Conservation (phyloP, 2,329 filamentous ascomycete species). For the Monilinia vaccinii-corymbosi region DNA sequence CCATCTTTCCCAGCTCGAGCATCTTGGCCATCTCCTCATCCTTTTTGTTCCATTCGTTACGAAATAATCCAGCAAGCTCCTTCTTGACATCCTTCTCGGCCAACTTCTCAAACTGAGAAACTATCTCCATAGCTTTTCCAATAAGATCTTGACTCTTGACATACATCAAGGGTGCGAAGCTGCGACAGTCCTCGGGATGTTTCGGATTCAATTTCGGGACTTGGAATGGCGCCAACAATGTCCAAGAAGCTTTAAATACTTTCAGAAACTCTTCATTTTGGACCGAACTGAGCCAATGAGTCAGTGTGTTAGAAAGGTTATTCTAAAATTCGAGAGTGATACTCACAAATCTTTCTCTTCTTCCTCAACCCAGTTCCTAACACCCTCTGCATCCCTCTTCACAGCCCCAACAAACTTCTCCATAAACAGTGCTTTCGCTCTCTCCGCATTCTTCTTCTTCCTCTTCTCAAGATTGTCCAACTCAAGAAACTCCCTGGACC, state of each 20-base stretch:
- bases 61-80: not conserved
- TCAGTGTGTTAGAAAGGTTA: not conserved
- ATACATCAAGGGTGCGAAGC: conserved; percentile 3
- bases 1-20: not conserved
- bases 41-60: not conserved
- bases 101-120: not conserved
- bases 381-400: not conserved
- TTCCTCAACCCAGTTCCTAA: not conserved
- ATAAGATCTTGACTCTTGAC: not conserved
- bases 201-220: not conserved
- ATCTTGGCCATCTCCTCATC: not conserved
- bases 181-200: not conserved
- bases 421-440: not conserved
- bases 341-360: not conserved
- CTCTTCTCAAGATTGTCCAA: conserved; percentile 2
- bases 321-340: not conserved
- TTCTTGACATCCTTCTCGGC: not conserved
- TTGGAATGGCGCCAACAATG: not conserved
- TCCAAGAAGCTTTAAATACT: not conserved
- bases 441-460: not conserved
- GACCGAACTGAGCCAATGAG: not conserved
- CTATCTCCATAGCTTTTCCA: not conserved
- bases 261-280: not conserved
- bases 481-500: not conserved
- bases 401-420: not conserved